A percentile compares a stretch with the other conserved stretches of the same genome.
Evolutionary conservation across 305 asterid species (phyloP).

Genomic region (Fraxinus nigra): DNA sequence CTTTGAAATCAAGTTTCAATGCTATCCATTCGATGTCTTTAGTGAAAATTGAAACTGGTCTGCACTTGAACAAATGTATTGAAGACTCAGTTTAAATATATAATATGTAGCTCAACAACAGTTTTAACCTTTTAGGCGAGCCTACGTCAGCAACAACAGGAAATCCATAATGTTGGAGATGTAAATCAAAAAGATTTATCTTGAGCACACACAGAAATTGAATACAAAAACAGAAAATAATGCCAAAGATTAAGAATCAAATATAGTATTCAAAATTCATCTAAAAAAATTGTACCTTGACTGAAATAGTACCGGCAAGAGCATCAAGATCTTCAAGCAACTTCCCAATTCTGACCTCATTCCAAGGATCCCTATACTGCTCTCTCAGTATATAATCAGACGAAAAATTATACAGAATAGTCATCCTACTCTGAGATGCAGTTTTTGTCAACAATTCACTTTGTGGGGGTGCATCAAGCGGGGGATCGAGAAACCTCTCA

Average conservation of each 20-base stretch:
- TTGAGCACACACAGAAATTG: background rate
- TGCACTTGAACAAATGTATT: background rate
- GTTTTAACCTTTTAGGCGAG: background rate
- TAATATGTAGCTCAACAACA: background rate
- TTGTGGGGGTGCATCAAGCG: slow-evolving; percentile 93
- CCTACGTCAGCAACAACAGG: background rate
- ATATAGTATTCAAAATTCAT: background rate
- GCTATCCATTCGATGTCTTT: background rate
- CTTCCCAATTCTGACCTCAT: slow-evolving; percentile 93
- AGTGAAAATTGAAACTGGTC: background rate
- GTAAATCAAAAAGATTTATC: background rate
- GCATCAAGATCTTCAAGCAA: slow-evolving; percentile 99
- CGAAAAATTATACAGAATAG: slow-evolving; percentile 69
- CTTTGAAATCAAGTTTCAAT: background rate
- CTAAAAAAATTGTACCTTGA: slow-evolving; percentile 47
- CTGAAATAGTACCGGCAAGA: slow-evolving; percentile 89
- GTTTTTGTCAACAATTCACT: slow-evolving; percentile 59
- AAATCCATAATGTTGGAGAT: background rate
- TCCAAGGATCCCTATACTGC: slow-evolving; percentile 97
- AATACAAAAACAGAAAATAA: background rate
- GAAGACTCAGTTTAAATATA: background rate
- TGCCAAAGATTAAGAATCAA: background rate
- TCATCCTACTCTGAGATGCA: slow-evolving; percentile 66
- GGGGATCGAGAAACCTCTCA: slow-evolving; percentile 94
- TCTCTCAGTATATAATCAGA: slow-evolving; percentile 73